Conservation (phyloP, 371 early-diverging fungal species). For the Dinochytrium kinnereticum region DNA sequence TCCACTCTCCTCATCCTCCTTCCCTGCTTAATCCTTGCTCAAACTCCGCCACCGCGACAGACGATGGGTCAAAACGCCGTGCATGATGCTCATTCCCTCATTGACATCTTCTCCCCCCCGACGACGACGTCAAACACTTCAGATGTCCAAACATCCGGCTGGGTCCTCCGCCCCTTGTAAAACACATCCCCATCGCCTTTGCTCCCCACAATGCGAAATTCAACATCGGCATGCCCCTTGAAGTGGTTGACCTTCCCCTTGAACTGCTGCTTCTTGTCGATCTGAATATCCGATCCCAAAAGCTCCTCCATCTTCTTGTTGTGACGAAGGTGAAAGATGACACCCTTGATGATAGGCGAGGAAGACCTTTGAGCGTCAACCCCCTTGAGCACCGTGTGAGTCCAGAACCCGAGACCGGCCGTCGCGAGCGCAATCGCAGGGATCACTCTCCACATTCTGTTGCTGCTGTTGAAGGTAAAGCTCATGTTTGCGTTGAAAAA, state of each 20-base stretch:
- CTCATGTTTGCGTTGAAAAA: neutral
- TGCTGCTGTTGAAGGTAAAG: too few relatives aligned
- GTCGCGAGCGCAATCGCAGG: neutral
- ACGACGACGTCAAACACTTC: neutral
- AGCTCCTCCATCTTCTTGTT: neutral
- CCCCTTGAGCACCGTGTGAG: neutral
- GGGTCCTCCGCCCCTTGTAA: slow-evolving; percentile 12
- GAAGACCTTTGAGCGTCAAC: neutral
- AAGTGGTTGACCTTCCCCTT: slow-evolving; percentile 24
- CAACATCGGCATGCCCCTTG: slow-evolving; percentile 28
- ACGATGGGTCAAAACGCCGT: too few relatives aligned
- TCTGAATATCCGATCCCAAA: slow-evolving; percentile 1
- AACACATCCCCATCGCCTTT: slow-evolving; percentile 20
- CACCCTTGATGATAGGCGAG: neutral
- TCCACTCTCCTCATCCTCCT: too few relatives aligned
- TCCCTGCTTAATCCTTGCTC: too few relatives aligned
- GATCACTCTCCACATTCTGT: neutral
- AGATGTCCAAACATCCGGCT: slow-evolving; percentile 11
- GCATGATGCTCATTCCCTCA: too few relatives aligned
- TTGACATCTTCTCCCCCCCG: neutral
- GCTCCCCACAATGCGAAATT: slow-evolving; percentile 28
- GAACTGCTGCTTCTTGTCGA: neutral
- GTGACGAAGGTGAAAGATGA: slow-evolving; percentile 8
- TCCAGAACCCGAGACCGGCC: slow-evolving; percentile 21
- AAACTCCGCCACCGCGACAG: too few relatives aligned